These are phyloP conservation scores for Craspedostauros australis DNA, from an alignment of 108 stramenopile species.

Conservation along the genomic window DNA sequence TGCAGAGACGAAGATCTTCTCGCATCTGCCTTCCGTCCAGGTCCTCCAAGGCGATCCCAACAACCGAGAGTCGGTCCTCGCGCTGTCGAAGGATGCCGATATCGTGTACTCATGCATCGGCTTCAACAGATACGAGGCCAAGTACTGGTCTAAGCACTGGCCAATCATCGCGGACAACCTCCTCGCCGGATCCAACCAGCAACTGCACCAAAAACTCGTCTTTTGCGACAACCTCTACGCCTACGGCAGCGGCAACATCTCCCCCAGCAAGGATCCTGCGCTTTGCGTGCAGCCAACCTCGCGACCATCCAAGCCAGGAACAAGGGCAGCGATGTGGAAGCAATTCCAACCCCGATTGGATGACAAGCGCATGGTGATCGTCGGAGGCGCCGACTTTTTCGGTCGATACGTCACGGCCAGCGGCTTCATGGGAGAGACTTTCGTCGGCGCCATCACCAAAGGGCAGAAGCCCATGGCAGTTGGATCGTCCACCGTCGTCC, in stretches of 20 bases:
- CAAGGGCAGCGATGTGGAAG: slow-evolving; percentile 15
- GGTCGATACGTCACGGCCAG: slow-evolving; percentile 13
- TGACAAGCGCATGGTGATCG: slow-evolving; percentile 11
- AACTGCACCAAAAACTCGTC: slow-evolving; percentile 16
- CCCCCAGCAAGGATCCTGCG: neutral
- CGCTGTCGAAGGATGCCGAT: slow-evolving; percentile 6
- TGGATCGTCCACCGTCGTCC: slow-evolving; percentile 14
- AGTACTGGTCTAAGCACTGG: slow-evolving; percentile 28
- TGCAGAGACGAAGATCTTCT: neutral
- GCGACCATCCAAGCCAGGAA: slow-evolving; percentile 9
- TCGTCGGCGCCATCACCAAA: slow-evolving; percentile 14
- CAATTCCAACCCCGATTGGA: slow-evolving; percentile 17
- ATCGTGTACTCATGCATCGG: slow-evolving; percentile 23
- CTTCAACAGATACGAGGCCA: slow-evolving; percentile 23
- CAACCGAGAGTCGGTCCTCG: neutral
- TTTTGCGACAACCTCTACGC: slow-evolving; percentile 39
- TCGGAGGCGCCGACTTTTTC: slow-evolving; percentile 29
- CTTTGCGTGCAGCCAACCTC: neutral
- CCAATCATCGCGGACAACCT: slow-evolving; percentile 28
- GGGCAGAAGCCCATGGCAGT: slow-evolving; percentile 15
- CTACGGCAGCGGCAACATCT: slow-evolving; percentile 15
- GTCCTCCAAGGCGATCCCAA: slow-evolving; percentile 20
- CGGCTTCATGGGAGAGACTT: slow-evolving; percentile 27
- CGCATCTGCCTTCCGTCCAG: slow-evolving; percentile 5
- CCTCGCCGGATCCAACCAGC: slow-evolving; percentile 5